Evolutionary conservation across 2,329 filamentous ascomycete species (phyloP), one percentile per base, ranked within the genome.

Genomic region (Fragosphaeria purpurea): DNA sequence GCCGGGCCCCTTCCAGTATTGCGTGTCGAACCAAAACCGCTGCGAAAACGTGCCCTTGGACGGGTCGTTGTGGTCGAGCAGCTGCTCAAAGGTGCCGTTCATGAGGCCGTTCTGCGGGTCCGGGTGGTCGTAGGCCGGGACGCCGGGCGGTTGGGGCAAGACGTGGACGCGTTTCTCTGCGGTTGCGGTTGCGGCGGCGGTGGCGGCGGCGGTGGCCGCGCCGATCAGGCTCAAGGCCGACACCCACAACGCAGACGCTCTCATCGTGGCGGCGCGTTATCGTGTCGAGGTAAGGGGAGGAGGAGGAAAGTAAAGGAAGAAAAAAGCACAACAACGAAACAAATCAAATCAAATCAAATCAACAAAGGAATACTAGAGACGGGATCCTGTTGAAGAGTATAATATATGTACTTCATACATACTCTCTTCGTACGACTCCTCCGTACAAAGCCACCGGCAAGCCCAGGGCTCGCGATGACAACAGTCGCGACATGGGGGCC

Each of bases 41-140:
- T 70, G 66, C 53, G 60, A 58, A 53, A 71, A 71, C 35, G 67
- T 70, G 53, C 68, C 69, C 40, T 65, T 63, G 31, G 57, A 56
- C 13, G 65, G 65, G 54, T 69, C 60, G 45, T 58, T 48, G 61
- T 71, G 69, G 59, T 71, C 67, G 49, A 71, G 53, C 30, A 68
- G 63, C 63, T 71, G 68, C 51, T 70, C 61, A 46, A 70, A 71
- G 4, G 48, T 53, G 53, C 45, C 51, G 46, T 44, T 54, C 34
- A 46, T 38, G 13, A 38, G 37, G 38, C 7, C 11, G 38, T 11
- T 31, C 2, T 44, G 11, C 30, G 35, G 6, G 13, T 54, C 30
- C n/a, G 50, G 44, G 44, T 47, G 44, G 13, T 41, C 50, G 13
- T 13, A 37, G 7, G 45, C 46, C 35, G 32, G n/a, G 10, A 50